Percentiles rank a stretch among this genome's conserved stretches.
Conservation (phyloP, 108 stramenopile genomes). For the Poteriospumella lacustris region DNA sequence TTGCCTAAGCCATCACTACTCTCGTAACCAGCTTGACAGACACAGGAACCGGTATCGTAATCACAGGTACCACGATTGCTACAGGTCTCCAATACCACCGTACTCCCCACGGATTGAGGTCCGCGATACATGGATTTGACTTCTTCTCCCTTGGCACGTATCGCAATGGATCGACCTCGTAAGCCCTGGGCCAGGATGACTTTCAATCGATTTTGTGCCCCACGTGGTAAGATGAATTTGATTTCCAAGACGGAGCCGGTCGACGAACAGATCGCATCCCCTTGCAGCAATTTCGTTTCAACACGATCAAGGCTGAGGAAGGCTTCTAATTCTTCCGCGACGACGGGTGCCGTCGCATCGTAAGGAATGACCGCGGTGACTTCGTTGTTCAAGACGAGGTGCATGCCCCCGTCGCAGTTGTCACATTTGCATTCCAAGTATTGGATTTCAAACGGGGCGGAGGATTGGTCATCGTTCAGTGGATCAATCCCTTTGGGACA, state of each 20-base stretch:
- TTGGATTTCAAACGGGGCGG: background rate
- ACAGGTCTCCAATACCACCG: background rate
- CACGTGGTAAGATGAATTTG: background rate
- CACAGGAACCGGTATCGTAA: background rate
- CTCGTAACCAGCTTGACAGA: background rate
- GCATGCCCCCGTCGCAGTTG: background rate
- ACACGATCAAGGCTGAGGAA: background rate
- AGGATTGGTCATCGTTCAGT: constrained; percentile 31
- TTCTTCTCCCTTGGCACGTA: background rate
- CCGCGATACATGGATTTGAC: background rate
- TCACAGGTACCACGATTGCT: constrained; percentile 5
- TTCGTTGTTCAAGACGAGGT: background rate
- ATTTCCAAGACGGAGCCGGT: background rate
- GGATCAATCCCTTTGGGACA: constrained; percentile 65
- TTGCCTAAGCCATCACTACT: background rate
- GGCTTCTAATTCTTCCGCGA: too few relatives aligned
- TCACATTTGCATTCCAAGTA: background rate
- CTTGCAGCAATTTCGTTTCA: background rate
- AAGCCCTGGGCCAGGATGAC: background rate
- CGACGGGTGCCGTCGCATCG: background rate
- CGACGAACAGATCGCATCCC: background rate
- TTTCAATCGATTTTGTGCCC: background rate
- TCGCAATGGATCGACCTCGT: background rate
- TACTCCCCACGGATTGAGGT: background rate
- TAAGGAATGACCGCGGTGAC: background rate